These are phyloP conservation scores for Laetiporus sulphureus DNA, from an alignment of 1,284 basidiomycete species.

Conservation along the genomic window DNA sequence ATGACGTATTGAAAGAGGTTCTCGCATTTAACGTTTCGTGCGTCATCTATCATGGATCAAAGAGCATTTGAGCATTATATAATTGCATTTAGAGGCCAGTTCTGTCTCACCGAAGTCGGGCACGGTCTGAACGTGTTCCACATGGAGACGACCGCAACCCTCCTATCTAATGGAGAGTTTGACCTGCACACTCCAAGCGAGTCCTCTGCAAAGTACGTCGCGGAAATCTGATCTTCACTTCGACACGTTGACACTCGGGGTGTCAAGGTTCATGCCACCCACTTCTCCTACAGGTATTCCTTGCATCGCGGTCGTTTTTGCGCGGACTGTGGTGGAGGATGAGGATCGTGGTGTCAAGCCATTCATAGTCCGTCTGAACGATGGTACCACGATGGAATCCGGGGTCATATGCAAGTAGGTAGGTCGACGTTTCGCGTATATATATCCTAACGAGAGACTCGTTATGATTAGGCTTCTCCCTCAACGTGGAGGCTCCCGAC, in stretches of 20 bases:
- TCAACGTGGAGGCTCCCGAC: slow-evolving; percentile 25
- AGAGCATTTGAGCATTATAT: not conserved
- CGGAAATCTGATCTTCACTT: no score
- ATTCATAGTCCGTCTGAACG: slow-evolving; percentile 23
- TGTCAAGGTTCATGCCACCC: slow-evolving; percentile 34
- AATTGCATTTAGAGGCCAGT: slow-evolving; percentile 23
- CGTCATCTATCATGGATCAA: slow-evolving; percentile 3
- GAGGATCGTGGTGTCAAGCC: slow-evolving; percentile 22
- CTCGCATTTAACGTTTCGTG: slow-evolving; percentile 23
- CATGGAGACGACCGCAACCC: slow-evolving; percentile 31
- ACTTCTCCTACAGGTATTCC: slow-evolving; percentile 26
- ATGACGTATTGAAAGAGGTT: slow-evolving; percentile 20
- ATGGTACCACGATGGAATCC: slow-evolving; percentile 16
- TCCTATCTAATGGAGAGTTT: slow-evolving; percentile 24
- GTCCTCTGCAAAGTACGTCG: slow-evolving; percentile 16
- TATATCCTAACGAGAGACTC: not conserved
- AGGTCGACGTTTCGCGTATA: not conserved
- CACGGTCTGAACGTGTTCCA: slow-evolving; percentile 33
- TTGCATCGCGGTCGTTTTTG: slow-evolving; percentile 25
- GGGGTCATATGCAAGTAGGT: slow-evolving; percentile 11
- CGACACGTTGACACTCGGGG: not conserved
- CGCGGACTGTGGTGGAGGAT: slow-evolving; percentile 21
- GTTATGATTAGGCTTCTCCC: slow-evolving; percentile 25
- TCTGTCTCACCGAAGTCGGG: slow-evolving; percentile 29
- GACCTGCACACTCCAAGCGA: slow-evolving; percentile 25